A percentile compares a stretch with the other conserved stretches of the same genome.
Conservation (phyloP, 257 asterid genomes). For the Solanum neorickii region DNA sequence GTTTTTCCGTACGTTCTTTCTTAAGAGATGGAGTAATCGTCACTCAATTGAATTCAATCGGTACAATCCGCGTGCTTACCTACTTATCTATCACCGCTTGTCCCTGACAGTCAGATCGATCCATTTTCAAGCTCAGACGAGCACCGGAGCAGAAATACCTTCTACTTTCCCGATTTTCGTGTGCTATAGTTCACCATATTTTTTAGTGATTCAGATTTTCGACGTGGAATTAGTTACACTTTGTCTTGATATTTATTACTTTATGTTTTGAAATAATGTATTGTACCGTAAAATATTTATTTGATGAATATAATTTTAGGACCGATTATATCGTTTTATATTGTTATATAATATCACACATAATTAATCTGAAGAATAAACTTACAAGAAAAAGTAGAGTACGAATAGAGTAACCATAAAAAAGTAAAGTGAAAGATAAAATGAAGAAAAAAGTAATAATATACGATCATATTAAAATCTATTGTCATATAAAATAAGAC, state of each 20-base stretch:
- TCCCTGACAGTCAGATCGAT: too few species aligned
- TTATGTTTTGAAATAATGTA: background rate
- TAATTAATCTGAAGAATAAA: background rate
- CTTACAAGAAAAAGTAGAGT: background rate
- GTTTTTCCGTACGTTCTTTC: background rate
- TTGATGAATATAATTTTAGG: background rate
- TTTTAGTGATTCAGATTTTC: too few species aligned
- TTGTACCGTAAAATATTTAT: background rate
- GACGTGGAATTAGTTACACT: background rate
- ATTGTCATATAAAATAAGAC: too few species aligned
- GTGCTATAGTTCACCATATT: too few species aligned
- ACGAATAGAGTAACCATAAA: background rate
- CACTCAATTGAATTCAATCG: too few species aligned
- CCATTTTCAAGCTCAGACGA: too few species aligned
- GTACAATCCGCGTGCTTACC: background rate
- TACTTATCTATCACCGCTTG: background rate
- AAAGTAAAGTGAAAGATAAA: background rate
- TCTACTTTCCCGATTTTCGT: too few species aligned
- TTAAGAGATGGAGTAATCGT: background rate
- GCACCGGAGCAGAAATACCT: rapidly evolving
- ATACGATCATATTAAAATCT: too few species aligned
- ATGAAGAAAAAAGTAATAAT: too few species aligned
- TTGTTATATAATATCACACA: background rate
- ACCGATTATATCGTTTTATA: background rate
- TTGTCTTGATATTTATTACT: background rate